A percentile compares a stretch with the other conserved stretches of the same genome.
phyloP scores from a whole-genome alignment of 345 rosid species.

The Geranium rotundifolium region DNA sequence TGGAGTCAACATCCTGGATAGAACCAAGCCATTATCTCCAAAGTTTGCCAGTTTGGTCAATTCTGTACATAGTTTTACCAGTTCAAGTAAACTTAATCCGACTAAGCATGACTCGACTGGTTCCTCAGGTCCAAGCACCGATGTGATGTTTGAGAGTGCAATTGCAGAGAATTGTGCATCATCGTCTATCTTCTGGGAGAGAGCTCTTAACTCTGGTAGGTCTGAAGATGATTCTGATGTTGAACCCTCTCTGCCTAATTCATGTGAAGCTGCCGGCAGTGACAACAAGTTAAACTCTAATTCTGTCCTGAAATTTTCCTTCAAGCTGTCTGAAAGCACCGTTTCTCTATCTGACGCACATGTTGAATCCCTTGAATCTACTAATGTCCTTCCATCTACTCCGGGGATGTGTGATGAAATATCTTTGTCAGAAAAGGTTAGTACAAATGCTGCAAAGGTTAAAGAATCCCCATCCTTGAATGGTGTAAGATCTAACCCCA shows the following conservation, averaged over 20 bases:
- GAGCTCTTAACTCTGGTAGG: slow-evolving; percentile 27
- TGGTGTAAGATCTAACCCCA: not conserved
- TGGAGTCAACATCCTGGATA: slow-evolving; percentile 24
- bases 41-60: slow-evolving; percentile 67
- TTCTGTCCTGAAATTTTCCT: slow-evolving; percentile 36
- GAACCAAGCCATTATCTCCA: slow-evolving; percentile 46
- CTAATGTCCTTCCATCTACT: slow-evolving; percentile 6
- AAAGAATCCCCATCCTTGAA: not conserved
- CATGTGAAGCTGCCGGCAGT: slow-evolving; percentile 16
- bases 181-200: slow-evolving; percentile 59
- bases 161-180: slow-evolving; percentile 14
- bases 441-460: not conserved
- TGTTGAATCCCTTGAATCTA: not conserved
- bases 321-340: slow-evolving; percentile 20
- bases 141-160: slow-evolving; percentile 11
- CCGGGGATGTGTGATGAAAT: slow-evolving; percentile 4
- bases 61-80: slow-evolving; percentile 35
- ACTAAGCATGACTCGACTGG: slow-evolving; percentile 17
- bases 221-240: slow-evolving; percentile 14
- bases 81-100: slow-evolving; percentile 17
- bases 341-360: slow-evolving; percentile 8
- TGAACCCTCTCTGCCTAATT: slow-evolving; percentile 16
- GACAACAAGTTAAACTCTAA: slow-evolving; percentile 17
- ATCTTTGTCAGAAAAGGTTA: slow-evolving; percentile 3
- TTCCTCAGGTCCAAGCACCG: slow-evolving; percentile 17